Evolutionary conservation across 2,329 filamentous ascomycete genomes (phyloP).

Genomic region (Curvularia eragrostidis): DNA sequence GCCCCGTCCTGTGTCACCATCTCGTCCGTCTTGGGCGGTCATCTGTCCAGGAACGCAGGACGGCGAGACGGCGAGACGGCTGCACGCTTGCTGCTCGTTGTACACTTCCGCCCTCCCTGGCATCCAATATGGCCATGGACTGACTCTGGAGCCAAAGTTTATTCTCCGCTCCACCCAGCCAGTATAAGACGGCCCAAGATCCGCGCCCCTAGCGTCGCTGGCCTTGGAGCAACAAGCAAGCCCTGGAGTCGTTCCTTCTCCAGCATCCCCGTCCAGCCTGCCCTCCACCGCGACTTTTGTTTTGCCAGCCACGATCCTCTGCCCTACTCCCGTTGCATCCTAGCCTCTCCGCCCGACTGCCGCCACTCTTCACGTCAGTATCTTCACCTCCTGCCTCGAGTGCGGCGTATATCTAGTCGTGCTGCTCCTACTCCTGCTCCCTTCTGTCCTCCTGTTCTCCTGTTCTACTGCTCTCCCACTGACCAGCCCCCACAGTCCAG

Average conservation of each 20-base stretch:
- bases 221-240: constrained; percentile 32
- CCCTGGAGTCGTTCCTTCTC: constrained; percentile 24
- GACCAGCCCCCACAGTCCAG: constrained; percentile 32
- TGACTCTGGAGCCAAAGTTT: constrained; percentile 33
- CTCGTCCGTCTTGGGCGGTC: constrained; percentile 40
- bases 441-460: too few species aligned
- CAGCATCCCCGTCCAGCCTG: constrained; percentile 6
- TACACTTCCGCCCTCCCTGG: constrained; percentile 29
- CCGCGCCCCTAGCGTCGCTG: constrained; percentile 40
- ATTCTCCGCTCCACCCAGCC: constrained; percentile 29
- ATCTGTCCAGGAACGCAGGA: constrained; percentile 30
- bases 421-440: constrained; percentile 19
- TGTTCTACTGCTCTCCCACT: too few species aligned
- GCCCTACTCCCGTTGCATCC: constrained; percentile 10
- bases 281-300: constrained; percentile 39
- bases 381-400: constrained; percentile 11
- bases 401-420: constrained; percentile 42
- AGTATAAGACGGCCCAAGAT: constrained; percentile 47
- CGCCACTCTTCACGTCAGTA: constrained; percentile 30
- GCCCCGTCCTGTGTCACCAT: constrained; percentile 40
- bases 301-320: constrained; percentile 45
- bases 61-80: constrained; percentile 26
- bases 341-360: constrained; percentile 30
- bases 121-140: constrained; percentile 18
- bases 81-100: constrained; percentile 37